Percentiles rank a stretch among this genome's conserved stretches.
phyloP scores from a whole-genome alignment of 306 rosid genomes.

The Cicer judaicum region DNA sequence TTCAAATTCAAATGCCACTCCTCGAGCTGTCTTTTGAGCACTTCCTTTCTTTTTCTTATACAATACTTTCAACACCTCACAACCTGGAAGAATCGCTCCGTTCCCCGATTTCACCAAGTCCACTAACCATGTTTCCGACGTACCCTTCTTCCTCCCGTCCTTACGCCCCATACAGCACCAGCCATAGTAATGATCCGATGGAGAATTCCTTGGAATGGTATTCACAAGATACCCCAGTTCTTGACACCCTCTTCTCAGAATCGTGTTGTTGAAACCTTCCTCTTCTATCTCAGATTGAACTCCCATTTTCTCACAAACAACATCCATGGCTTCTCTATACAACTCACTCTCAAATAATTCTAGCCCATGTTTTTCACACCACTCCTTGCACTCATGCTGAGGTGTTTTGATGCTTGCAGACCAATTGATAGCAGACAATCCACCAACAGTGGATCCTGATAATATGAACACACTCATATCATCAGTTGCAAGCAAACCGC shows the following conservation, averaged over 20 bases:
- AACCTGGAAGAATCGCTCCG: conserved; percentile 73
- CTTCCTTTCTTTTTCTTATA: conserved; percentile 57
- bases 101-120: conserved; percentile 77
- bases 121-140: conserved; percentile 82
- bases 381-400: conserved; percentile 64
- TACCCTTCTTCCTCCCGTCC: conserved; percentile 80
- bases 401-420: conserved; percentile 72
- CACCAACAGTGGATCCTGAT: conserved; percentile 85
- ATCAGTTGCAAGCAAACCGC: conserved; percentile 69
- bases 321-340: conserved; percentile 70
- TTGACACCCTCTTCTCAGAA: conserved; percentile 75
- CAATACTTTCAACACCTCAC: conserved; percentile 61
- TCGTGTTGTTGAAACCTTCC: conserved; percentile 81
- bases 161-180: conserved; percentile 88
- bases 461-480: conserved; percentile 61
- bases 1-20: conserved; percentile 60
- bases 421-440: conserved; percentile 86
- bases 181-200: conserved; percentile 77
- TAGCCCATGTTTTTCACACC: conserved; percentile 56
- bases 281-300: conserved; percentile 67
- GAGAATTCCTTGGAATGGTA: conserved; percentile 70
- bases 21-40: conserved; percentile 52
- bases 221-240: conserved; percentile 71
- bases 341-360: conserved; percentile 69
- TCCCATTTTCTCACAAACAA: conserved; percentile 69